Percentiles rank a stretch among this genome's conserved stretches.
These are phyloP conservation scores for Trichoderma koningiopsis DNA, from an alignment of 2,329 filamentous ascomycete genomes.

Conservation along the genomic window DNA sequence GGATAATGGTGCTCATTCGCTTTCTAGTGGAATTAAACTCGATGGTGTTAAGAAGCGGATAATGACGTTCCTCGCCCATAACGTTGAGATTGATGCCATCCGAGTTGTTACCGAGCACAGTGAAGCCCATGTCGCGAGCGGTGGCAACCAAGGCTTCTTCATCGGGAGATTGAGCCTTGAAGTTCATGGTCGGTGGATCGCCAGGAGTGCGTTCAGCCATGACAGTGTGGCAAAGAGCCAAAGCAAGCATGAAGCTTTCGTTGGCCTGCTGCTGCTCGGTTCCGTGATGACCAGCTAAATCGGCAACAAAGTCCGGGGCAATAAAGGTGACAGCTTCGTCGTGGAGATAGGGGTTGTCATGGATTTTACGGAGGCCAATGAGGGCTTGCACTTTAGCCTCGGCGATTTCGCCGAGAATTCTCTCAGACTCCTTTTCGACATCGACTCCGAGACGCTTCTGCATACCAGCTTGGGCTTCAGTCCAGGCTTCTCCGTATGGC, in stretches of 20 bases:
- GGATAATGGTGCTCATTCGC: conserved; percentile 95
- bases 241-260: conserved; percentile 88
- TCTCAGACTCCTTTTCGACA: conserved; percentile 75
- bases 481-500: conserved; percentile 95
- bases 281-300: conserved; percentile 77
- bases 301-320: conserved; percentile 83
- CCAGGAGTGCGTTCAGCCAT: conserved; percentile 87
- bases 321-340: conserved; percentile 92
- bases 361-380: conserved; percentile 69
- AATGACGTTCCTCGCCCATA: conserved; percentile 81
- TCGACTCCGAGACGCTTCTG: conserved; percentile 87
- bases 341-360: conserved; percentile 88
- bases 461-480: conserved; percentile 95
- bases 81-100: conserved; percentile 86
- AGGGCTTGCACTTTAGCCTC: conserved; percentile 74
- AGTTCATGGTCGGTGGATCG: conserved; percentile 87
- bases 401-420: conserved; percentile 76
- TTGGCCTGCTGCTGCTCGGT: conserved; percentile 75
- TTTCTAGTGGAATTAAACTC: conserved; percentile 98
- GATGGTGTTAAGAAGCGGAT: conserved; percentile 87
- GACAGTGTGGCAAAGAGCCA: conserved; percentile 96
- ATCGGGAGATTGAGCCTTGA: conserved; percentile 96
- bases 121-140: conserved; percentile 93
- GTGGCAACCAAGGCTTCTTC: conserved; percentile 94
- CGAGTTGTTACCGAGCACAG: conserved; percentile 76